Conservation (phyloP, 805 yeast species). For the Ogataea saltuana region DNA sequence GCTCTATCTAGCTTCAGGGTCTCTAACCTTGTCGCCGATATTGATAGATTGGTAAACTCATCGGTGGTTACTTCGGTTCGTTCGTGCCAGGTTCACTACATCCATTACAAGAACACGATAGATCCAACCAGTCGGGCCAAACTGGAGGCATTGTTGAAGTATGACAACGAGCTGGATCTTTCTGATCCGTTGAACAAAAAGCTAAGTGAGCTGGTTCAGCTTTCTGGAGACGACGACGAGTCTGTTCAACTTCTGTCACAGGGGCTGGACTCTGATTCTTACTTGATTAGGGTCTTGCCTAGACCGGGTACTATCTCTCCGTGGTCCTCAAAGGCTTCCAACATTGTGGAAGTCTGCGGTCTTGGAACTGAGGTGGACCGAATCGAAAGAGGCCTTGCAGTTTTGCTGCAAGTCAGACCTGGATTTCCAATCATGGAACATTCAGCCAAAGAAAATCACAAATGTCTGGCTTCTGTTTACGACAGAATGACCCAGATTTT, state of each 20-base stretch:
- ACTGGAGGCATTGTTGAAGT: slow-evolving; percentile 64
- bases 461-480: slow-evolving; percentile 67
- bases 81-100: slow-evolving; percentile 79
- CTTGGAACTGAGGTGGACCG: slow-evolving; percentile 69
- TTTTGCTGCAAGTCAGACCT: slow-evolving; percentile 67
- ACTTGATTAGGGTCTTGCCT: slow-evolving; percentile 78
- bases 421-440: slow-evolving; percentile 66
- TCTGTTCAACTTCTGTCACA: slow-evolving; percentile 13
- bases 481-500: slow-evolving; percentile 94
- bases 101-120: slow-evolving; percentile 53
- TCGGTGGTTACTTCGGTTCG: slow-evolving; percentile 69
- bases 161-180: slow-evolving; percentile 66
- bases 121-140: slow-evolving; percentile 45
- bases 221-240: slow-evolving; percentile 27
- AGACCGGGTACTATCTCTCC: slow-evolving; percentile 97
- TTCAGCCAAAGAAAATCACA: slow-evolving; percentile 48
- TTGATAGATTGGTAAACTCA: slow-evolving; percentile 68
- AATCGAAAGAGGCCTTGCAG: slow-evolving; percentile 86
- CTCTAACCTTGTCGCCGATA: slow-evolving; percentile 65
- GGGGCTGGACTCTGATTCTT: slow-evolving; percentile 43
- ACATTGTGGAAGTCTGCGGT: slow-evolving; percentile 88
- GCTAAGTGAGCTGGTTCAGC: slow-evolving; percentile 27
- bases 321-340: slow-evolving; percentile 98
- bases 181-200: slow-evolving; percentile 38
- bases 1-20: slow-evolving; percentile 89